These are phyloP conservation scores for Persicaria tinctoria DNA, from an alignment of 148 eudicot species.

Conservation along the genomic window DNA sequence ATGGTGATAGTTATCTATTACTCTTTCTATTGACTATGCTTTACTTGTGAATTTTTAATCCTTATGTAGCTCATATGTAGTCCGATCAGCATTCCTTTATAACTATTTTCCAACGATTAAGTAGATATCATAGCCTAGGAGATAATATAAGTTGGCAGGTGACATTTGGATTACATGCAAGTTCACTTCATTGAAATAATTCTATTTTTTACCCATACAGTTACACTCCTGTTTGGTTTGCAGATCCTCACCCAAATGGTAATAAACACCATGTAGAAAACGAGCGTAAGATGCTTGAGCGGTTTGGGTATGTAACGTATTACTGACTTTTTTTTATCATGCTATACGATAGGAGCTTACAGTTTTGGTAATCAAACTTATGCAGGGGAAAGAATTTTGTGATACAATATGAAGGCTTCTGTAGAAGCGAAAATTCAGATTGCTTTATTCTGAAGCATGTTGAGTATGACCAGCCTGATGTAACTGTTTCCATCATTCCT, in stretches of 20 bases:
- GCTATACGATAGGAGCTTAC: background rate
- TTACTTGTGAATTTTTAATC: background rate
- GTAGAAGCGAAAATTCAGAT: constrained; percentile 51
- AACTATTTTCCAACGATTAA: background rate
- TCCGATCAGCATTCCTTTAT: background rate
- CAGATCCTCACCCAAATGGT: constrained; percentile 86
- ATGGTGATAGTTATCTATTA: background rate
- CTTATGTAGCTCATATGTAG: background rate
- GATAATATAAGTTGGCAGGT: background rate
- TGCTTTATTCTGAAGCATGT: constrained; percentile 88
- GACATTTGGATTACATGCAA: background rate
- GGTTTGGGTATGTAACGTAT: constrained; percentile 53
- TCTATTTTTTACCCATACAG: background rate
- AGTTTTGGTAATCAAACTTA: constrained; percentile 3
- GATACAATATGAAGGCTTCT: constrained; percentile 61
- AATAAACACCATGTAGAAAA: constrained; percentile 61
- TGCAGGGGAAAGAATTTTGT: constrained; percentile 80
- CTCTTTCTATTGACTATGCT: background rate
- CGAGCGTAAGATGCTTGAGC: constrained; percentile 83
- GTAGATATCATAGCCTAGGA: background rate
- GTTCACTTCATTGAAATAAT: background rate
- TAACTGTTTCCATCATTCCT: constrained; percentile 18
- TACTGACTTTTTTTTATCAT: background rate
- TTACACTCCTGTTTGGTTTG: constrained; percentile 10
- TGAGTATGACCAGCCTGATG: constrained; percentile 90